Evolutionary conservation across 495 filamentous ascomycete genomes (phyloP).

Genomic region (Neurospora sp.): DNA sequence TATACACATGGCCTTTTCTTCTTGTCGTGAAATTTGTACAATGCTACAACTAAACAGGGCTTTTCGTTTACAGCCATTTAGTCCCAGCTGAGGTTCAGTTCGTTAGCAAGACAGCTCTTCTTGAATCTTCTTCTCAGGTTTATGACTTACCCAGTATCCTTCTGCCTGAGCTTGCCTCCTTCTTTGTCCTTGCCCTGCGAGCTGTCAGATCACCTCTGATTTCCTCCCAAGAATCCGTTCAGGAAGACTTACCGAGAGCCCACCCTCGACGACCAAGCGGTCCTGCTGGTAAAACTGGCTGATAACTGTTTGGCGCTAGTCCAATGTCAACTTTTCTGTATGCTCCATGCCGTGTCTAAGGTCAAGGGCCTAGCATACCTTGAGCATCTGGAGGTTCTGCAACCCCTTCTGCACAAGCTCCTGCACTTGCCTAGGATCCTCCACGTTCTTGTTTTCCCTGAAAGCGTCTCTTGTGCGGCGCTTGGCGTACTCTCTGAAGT

Average conservation of each 20-base stretch:
- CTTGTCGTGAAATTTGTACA: background rate
- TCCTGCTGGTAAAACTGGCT: slow-evolving; percentile 94
- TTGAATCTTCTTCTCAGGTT: background rate
- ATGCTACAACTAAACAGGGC: background rate
- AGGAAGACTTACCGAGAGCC: slow-evolving; percentile 39
- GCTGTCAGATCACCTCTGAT: slow-evolving; percentile 6
- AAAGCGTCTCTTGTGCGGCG: slow-evolving; percentile 84
- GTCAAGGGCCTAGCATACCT: slow-evolving; percentile 48
- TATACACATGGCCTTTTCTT: background rate
- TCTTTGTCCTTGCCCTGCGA: slow-evolving; percentile 66
- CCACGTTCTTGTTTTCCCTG: slow-evolving; percentile 59
- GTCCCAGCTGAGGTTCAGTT: background rate
- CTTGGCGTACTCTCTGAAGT: slow-evolving; percentile 93
- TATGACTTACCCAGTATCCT: slow-evolving; percentile 22
- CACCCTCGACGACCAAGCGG: slow-evolving; percentile 85
- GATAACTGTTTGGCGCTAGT: slow-evolving; percentile 85
- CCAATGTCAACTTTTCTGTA: background rate
- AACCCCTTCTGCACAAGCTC: slow-evolving; percentile 83
- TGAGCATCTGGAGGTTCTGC: slow-evolving; percentile 79
- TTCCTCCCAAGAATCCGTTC: background rate
- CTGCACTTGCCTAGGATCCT: slow-evolving; percentile 67
- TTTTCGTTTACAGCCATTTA: background rate
- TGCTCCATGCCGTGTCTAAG: background rate
- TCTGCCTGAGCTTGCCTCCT: slow-evolving; percentile 37
- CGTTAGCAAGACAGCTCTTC: background rate